Base-by-base conservation (phyloP, 2,329 filamentous ascomycete species). In the Cytospora chrysosperma region DNA sequence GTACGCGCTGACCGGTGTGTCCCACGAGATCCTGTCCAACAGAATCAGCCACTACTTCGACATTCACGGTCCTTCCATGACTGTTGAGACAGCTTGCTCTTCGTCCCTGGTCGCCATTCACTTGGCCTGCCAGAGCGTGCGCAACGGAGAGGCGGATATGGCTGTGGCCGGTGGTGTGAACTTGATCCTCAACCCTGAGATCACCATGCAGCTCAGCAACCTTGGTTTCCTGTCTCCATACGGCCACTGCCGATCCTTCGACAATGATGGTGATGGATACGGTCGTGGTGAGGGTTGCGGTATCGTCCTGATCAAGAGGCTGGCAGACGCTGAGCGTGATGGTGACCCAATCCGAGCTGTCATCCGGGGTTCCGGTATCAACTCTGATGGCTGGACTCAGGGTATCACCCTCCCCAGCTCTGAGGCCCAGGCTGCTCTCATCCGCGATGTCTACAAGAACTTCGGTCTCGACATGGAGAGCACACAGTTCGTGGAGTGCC, bases 241-340 rank as follows among this genome's bases (percentile, higher is more conserved):
- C 34, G 80, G 81, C 6, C 81, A 76, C 43, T 78, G 75, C 54
- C 78, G 79, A 63, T 81, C 81, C 17, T 86, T 82, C 68, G 85
- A 86, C 68, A 71, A 75, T 12, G 76, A 77, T 8, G 86, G 82
- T 32, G 82, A 83, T 64, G 87, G 87, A 0, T 89, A 88, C 68
- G 85, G 81, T 0, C 77, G 85, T 51, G 86, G 85, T 1, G 86
- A 89, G 68, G 86, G 85, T 1, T 76, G 83, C 34, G 84, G 79
- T 0, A 76, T 82, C 24, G 72, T 88, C 2, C 68, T 88, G 6
- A 69, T 89, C 56, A 88, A 88, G 70, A 79, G 77, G 3, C 73
- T 88, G 0, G 75, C 76, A 7, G 80, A 85, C 69, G 86, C 86
- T 1, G 66, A 87, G 19, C 73, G 75, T 24, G 84, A 85, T 65